Conservation (phyloP, 495 filamentous ascomycete species). For the Aspergillus nanangensis region DNA sequence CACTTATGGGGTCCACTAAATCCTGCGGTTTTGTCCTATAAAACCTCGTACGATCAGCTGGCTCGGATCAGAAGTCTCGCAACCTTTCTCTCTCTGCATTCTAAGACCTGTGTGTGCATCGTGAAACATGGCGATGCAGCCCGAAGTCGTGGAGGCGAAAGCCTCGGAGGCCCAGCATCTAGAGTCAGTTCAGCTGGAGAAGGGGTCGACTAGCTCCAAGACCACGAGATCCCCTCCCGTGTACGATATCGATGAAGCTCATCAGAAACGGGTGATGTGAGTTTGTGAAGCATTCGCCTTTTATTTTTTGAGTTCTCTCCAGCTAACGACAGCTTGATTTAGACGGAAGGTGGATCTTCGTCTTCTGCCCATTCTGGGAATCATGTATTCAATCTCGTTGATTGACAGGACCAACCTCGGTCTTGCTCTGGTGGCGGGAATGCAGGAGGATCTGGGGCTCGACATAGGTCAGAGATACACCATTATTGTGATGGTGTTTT, state of each 20-base stretch:
- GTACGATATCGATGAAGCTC: conserved; percentile 14
- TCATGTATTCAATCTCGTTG: conserved; percentile 15
- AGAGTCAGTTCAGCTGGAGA: conserved; percentile 7
- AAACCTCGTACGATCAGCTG: too few species aligned
- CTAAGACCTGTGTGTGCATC: background rate
- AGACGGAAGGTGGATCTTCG: conserved; percentile 12
- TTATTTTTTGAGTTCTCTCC: too few species aligned
- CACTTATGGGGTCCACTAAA: background rate
- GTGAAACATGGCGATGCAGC: conserved; percentile 3
- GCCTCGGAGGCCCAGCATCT: conserved; percentile 3
- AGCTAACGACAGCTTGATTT: background rate
- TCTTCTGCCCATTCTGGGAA: conserved; percentile 10
- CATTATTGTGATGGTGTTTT: conserved; percentile 15
- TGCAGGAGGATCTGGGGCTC: conserved; percentile 12
- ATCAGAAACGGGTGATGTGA: conserved; percentile 15
- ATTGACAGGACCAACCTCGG: conserved; percentile 15
- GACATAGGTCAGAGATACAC: conserved; percentile 11
- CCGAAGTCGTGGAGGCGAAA: conserved; percentile 2
- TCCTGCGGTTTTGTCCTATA: too few species aligned
- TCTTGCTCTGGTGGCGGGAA: conserved; percentile 12
- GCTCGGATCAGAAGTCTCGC: too few species aligned
- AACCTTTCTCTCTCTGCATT: background rate
- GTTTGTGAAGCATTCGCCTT: too few species aligned
- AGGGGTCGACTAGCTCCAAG: background rate
- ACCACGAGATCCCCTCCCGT: background rate